These are phyloP conservation scores for Apiotrichum laibachii DNA, from an alignment of 1,284 basidiomycete genomes.

Conservation along the genomic window DNA sequence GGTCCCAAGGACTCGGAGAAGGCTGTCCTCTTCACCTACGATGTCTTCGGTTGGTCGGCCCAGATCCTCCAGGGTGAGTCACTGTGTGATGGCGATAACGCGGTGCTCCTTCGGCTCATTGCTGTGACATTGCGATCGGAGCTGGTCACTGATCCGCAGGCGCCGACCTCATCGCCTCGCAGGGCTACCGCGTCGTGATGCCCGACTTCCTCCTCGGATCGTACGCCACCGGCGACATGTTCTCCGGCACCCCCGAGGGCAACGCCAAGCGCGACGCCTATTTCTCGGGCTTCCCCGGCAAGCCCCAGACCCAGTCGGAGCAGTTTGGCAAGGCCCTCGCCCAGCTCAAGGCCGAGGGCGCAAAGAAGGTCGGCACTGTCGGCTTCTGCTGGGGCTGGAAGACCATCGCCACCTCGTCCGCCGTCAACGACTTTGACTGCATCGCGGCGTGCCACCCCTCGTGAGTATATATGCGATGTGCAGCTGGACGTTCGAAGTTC, in stretches of 20 bases:
- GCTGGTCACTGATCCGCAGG: conserved; percentile 25
- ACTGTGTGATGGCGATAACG: too few relatives aligned
- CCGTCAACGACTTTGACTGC: conserved; percentile 29
- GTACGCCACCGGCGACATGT: conserved; percentile 45
- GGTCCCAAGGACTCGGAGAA: conserved; percentile 40
- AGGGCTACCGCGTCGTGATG: conserved; percentile 51
- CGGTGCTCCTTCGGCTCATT: conserved; percentile 22
- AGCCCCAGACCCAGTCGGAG: conserved; percentile 34
- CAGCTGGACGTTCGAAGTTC: too few relatives aligned
- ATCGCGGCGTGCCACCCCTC: conserved; percentile 46
- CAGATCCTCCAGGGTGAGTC: conserved; percentile 54
- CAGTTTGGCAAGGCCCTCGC: conserved; percentile 40
- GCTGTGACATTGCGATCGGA: too few relatives aligned
- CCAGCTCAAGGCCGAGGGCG: conserved; percentile 42
- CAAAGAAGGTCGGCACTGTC: conserved; percentile 43
- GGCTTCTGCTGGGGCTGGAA: conserved; percentile 54
- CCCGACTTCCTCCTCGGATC: conserved; percentile 53
- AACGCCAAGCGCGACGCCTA: conserved; percentile 32
- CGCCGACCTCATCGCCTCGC: conserved; percentile 49
- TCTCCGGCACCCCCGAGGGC: conserved; percentile 28
- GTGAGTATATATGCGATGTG: conserved; percentile 34
- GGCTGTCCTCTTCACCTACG: conserved; percentile 35
- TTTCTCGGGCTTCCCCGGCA: conserved; percentile 40
- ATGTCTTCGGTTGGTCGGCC: conserved; percentile 52
- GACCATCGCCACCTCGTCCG: conserved; percentile 27